Base-by-base conservation (phyloP, 768 basidiomycete species). In the Lyophyllum shimeji region DNA sequence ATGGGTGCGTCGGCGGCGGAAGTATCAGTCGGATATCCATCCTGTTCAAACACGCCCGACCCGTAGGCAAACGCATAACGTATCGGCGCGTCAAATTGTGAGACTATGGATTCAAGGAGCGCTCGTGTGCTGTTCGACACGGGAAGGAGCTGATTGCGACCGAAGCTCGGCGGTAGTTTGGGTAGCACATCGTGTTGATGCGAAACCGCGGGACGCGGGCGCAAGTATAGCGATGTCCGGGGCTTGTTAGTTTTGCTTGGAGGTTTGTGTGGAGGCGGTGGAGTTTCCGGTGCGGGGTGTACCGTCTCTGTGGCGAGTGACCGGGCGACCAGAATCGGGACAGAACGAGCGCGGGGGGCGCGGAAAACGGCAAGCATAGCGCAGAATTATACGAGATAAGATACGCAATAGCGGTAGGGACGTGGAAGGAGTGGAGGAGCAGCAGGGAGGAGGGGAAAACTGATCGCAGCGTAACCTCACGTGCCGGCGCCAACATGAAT, bases 1-100 rank as follows among this genome's bases (percentile, higher is more conserved):
- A 98, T 92, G 0, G 95, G 95, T 34, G 65, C 69, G 17, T 75
- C 71, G 12, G 64, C 64, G 20, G 67, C 65, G 46, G 61, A 63
- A 25, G 61, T 63, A 18, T 65, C 63, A 56, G 70, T 59, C 31
- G 68, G 58, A 63, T 95, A 91, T 17, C 95, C 92, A 52, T 87
- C 86, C 71, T 99, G 97, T 65, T 91, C 85, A 63, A 97, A 97
- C 1, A 98, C 95, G 0, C 96, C 97, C 2, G 90, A 93, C 12
- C 97, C 97, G 67, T 98, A 99, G 0, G 97, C 97, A 67, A 98
- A 95, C 0, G 95, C 97, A 76, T 96, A 98, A 20, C 95, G 87
- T 47, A 98, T 90, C 9, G 95, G 95, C 0, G 93, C 92, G 40
- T 93, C 82, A 65, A 98, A 96, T 46, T 84, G 79, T 13, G 76